Evolutionary conservation across 106 monocot genomes (phyloP).

Genomic region (Platanthera guangdongensis): DNA sequence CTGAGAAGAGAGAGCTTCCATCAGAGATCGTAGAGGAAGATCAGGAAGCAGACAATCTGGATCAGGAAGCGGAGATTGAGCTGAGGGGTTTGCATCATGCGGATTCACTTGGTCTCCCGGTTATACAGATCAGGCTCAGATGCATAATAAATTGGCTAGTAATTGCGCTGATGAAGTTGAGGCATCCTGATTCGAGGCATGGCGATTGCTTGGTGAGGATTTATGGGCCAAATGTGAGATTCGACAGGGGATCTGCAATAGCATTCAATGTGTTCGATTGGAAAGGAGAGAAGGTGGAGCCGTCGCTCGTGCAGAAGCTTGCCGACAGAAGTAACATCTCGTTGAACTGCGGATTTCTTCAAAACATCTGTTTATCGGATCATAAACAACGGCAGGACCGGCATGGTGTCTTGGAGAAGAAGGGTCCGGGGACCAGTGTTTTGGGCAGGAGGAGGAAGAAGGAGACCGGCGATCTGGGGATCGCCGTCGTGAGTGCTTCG

Average conservation of each 20-base stretch:
- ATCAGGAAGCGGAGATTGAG: slow-evolving; percentile 22
- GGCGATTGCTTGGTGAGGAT: slow-evolving; percentile 38
- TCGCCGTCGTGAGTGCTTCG: slow-evolving; percentile 54
- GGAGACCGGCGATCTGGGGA: slow-evolving; percentile 26
- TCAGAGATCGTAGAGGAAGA: slow-evolving; percentile 7
- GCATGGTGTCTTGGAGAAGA: slow-evolving; percentile 32
- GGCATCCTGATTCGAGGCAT: slow-evolving; percentile 34
- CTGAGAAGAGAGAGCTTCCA: slow-evolving; percentile 1
- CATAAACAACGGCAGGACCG: slow-evolving; percentile 31
- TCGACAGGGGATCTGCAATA: slow-evolving; percentile 52
- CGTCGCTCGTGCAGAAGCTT: slow-evolving; percentile 63
- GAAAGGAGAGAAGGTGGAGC: slow-evolving; percentile 64
- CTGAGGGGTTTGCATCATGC: slow-evolving; percentile 60
- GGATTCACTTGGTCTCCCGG: slow-evolving; percentile 43
- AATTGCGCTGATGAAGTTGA: slow-evolving; percentile 46
- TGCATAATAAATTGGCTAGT: slow-evolving; percentile 67
- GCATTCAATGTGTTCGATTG: slow-evolving; percentile 79
- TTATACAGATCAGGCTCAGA: slow-evolving; percentile 43
- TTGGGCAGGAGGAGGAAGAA: slow-evolving; percentile 12
- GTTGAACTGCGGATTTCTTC: slow-evolving; percentile 45
- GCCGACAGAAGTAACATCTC: slow-evolving; percentile 69
- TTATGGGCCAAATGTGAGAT: slow-evolving; percentile 66
- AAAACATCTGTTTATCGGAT: slow-evolving; percentile 43
- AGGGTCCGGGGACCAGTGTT: slow-evolving; percentile 1
- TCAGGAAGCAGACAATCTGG: neutral